A percentile compares a stretch with the other conserved stretches of the same genome.
phyloP scores from a whole-genome alignment of 768 basidiomycete species.

The Podaxis pistillaris region DNA sequence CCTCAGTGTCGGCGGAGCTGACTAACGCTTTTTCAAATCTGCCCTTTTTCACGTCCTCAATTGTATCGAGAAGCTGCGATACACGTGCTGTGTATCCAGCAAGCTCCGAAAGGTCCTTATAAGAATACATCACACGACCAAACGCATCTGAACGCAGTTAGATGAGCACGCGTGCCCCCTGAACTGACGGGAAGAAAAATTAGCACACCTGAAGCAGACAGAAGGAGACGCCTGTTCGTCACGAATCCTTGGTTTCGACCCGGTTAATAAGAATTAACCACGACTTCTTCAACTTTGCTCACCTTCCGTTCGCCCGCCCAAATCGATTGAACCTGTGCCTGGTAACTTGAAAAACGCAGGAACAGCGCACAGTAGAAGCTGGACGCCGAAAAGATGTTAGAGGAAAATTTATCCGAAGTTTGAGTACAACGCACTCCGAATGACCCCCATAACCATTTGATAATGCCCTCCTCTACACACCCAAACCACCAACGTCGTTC shows the following conservation, averaged over 20 bases:
- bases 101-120: slow-evolving; percentile 94
- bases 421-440: slow-evolving; percentile 64
- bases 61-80: slow-evolving; percentile 83
- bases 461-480: slow-evolving; percentile 90
- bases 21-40: slow-evolving; percentile 89
- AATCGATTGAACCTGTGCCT: slow-evolving; percentile 61
- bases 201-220: slow-evolving; percentile 75
- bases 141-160: slow-evolving; percentile 69
- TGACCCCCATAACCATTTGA: slow-evolving; percentile 97
- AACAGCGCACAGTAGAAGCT: slow-evolving; percentile 88
- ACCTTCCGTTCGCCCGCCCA: slow-evolving; percentile 92
- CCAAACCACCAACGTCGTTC: slow-evolving; percentile 85
- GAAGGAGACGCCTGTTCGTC: slow-evolving; percentile 86
- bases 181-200: neutral
- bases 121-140: slow-evolving; percentile 94
- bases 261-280: neutral
- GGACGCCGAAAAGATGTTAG: neutral
- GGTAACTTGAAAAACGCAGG: slow-evolving; percentile 90
- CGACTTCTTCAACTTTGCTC: slow-evolving; percentile 1
- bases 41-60: slow-evolving; percentile 80
- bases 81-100: slow-evolving; percentile 96
- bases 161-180: neutral
- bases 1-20: slow-evolving; percentile 67
- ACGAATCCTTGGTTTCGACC: slow-evolving; percentile 70
- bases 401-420: neutral